Evolutionary conservation across 148 eudicot genomes (phyloP), one percentile per base, ranked within the genome.

Genomic region (Heliosperma pusillum): DNA sequence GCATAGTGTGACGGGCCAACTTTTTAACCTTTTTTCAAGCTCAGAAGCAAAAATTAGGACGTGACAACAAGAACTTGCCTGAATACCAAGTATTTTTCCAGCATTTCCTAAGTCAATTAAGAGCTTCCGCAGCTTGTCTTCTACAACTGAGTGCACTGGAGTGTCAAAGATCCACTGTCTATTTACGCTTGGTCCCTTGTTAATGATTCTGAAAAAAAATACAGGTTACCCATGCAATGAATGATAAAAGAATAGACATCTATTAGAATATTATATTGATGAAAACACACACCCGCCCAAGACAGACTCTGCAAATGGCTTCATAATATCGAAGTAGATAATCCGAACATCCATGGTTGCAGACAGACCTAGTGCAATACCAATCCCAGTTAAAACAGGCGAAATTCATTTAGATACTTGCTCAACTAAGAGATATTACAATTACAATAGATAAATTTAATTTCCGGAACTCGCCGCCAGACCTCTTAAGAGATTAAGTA

Each of bases 301-400:
- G 83, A 92, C 99, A 86, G 97, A 92, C 85, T 95, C 99, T 50
- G 99, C 99, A 89, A 95, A 95, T 71, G 99, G 99, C 86, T 96
- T 89, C 99, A 95, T 95, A 79, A 92, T 85, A 79, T 90, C 97
- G 61, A 89, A 76, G 86, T 95, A 95, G 60, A 62, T 82, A 72
- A 95, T 82, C 36, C 92, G 89, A 63, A 84, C 87, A 79, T 90
- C 80, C 97, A 95, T 87, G 67, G 91, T 87, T 66, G 99, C 83
- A 72, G 99, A 95, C 76, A 95, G 96, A 77, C 99, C 99, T 95
- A 86, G 78, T 78, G 70, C 64, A 57, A 74, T 74, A 77, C 30
- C 64, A 82, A 57, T 57, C 59, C 57, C 3, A 22, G 22, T 33
- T 67, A 67, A 24, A 42, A 42, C 45, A 17, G 52, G 36, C 52